Conservation (phyloP, 75 land plant species). For the Picea sitchensis region DNA sequence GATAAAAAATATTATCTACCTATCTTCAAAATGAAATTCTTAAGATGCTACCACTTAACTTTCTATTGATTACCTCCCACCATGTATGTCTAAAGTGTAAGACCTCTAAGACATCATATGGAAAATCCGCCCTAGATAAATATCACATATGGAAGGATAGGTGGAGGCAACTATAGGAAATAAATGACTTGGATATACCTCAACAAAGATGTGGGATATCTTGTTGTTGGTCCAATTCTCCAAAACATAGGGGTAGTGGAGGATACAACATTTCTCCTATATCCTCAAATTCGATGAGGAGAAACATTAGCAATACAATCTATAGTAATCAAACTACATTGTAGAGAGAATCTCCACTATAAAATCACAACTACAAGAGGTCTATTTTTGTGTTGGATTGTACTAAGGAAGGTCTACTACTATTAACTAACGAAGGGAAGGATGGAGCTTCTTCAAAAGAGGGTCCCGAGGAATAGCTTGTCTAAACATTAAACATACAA, state of each 20-base stretch:
- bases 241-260: slow-evolving; percentile 27
- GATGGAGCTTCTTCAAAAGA: slow-evolving; percentile 16
- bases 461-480: no score
- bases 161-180: no score
- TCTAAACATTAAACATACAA: no score
- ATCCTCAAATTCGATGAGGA: slow-evolving; percentile 49
- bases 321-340: slow-evolving; percentile 35
- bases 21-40: no score
- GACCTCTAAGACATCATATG: no score
- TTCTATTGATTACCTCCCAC: no score
- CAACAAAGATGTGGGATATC: slow-evolving; percentile 75
- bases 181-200: slow-evolving; percentile 50
- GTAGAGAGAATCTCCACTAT: slow-evolving; percentile 5
- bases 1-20: no score
- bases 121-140: no score
- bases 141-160: no score
- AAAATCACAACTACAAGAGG: slow-evolving; percentile 23
- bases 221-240: slow-evolving; percentile 54
- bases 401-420: slow-evolving; percentile 14
- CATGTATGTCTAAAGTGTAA: no score
- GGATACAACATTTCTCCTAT: slow-evolving; percentile 56
- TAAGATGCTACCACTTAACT: no score
- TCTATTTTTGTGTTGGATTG: slow-evolving; percentile 26
- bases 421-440: slow-evolving; percentile 21
- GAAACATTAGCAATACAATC: slow-evolving; percentile 40